Conservation (phyloP, 805 yeast species). For the Metschnikowia continentalis region DNA sequence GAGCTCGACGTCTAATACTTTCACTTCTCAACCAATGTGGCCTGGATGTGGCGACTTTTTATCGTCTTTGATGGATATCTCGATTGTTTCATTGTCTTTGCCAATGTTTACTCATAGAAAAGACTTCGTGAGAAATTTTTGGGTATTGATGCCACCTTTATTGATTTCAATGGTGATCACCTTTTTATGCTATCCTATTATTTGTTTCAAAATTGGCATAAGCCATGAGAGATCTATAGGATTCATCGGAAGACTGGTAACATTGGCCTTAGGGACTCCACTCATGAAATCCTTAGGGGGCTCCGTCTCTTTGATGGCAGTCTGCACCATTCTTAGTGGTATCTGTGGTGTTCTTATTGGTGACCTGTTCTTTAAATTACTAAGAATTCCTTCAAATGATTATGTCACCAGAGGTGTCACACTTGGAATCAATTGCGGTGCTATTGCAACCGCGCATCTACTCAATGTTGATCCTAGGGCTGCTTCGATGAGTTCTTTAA, state of each 20-base stretch:
- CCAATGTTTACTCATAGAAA: conserved; percentile 73
- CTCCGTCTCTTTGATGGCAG: conserved; percentile 68
- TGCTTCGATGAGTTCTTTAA: conserved; percentile 69
- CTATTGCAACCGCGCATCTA: conserved; percentile 76
- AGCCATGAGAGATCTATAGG: conserved; percentile 60
- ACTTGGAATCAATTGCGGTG: conserved; percentile 75
- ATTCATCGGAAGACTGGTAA: conserved; percentile 74
- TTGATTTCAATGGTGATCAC: conserved; percentile 51
- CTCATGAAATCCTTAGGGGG: conserved; percentile 65
- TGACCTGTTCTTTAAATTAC: conserved; percentile 46
- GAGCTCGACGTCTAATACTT: not conserved
- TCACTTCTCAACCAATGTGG: conserved; percentile 39
- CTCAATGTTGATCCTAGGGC: conserved; percentile 71
- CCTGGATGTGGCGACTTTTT: conserved; percentile 85
- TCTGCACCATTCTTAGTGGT: conserved; percentile 73
- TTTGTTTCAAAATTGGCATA: conserved; percentile 63
- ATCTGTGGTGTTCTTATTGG: conserved; percentile 69
- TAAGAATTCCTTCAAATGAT: conserved; percentile 57
- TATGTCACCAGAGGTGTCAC: conserved; percentile 74
- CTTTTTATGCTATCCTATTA: conserved; percentile 66
- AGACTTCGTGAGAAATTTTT: conserved; percentile 57
- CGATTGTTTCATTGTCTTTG: conserved; percentile 69
- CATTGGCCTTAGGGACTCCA: conserved; percentile 77
- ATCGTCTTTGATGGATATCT: conserved; percentile 66
- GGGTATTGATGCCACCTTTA: conserved; percentile 57